A percentile compares a stretch with the other conserved stretches of the same genome.
phyloP scores from a whole-genome alignment of 148 eudicot species.

The Diospyros lotus region DNA sequence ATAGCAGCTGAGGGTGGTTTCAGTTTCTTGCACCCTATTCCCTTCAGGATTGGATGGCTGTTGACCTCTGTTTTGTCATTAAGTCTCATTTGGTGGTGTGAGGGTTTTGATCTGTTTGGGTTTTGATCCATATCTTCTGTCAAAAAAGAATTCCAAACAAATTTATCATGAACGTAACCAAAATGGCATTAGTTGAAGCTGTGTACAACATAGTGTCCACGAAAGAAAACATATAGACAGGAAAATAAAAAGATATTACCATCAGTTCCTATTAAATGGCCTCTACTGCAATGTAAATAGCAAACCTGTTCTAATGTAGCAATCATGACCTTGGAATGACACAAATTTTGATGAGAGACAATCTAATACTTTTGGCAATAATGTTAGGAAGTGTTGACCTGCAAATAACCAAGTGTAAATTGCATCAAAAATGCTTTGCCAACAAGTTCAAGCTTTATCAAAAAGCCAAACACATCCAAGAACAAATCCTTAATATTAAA shows the following conservation, averaged over 20 bases:
- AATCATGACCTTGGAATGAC: slow-evolving; percentile 78
- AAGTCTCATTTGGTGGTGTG: too few species aligned
- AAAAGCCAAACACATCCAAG: neutral
- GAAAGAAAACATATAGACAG: neutral
- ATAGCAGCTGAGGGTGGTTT: too few species aligned
- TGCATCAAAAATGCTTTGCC: neutral
- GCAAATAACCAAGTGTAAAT: slow-evolving; percentile 25
- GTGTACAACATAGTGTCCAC: neutral
- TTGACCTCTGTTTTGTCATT: too few species aligned
- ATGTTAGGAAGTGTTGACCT: slow-evolving; percentile 67
- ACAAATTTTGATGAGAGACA: slow-evolving; percentile 77
- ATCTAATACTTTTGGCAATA: slow-evolving; percentile 74
- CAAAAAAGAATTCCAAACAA: neutral
- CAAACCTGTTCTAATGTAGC: slow-evolving; percentile 91
- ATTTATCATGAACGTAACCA: neutral
- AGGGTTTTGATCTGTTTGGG: too few species aligned
- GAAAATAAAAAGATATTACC: slow-evolving; percentile 1
- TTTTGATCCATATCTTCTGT: too few species aligned
- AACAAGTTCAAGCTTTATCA: slow-evolving; percentile 10
- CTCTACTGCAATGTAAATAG: slow-evolving; percentile 1
- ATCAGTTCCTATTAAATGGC: neutral
- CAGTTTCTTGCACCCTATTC: too few species aligned
- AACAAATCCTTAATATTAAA: neutral
- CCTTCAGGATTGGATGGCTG: too few species aligned
- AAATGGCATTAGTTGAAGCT: neutral